These are phyloP conservation scores for Colletotrichum sp. DNA, from an alignment of 2,329 filamentous ascomycete genomes.

Conservation along the genomic window DNA sequence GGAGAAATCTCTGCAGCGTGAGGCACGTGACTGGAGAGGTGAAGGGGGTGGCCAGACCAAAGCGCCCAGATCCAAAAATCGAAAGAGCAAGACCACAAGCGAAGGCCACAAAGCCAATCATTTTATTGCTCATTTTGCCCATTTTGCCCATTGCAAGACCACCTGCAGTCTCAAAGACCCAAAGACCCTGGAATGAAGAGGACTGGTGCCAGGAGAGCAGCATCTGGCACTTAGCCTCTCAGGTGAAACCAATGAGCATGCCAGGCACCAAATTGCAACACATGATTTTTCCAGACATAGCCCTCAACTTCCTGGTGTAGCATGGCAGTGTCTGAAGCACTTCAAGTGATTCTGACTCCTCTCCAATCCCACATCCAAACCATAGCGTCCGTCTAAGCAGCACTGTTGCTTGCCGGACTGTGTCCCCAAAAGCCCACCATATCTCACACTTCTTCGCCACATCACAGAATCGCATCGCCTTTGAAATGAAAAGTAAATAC, in stretches of 20 bases:
- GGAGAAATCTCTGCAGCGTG: background rate
- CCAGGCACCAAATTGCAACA: background rate
- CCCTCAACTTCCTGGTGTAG: rapidly evolving
- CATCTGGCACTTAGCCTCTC: background rate
- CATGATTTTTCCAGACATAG: rapidly evolving
- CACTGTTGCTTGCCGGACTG: background rate
- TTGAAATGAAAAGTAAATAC: background rate
- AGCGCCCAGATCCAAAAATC: background rate
- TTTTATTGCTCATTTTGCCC: background rate
- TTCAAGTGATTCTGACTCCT: background rate
- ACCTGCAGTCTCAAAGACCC: background rate
- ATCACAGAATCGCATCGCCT: background rate
- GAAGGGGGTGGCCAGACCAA: background rate
- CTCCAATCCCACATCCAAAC: background rate
- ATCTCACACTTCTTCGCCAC: background rate
- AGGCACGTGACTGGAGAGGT: background rate
- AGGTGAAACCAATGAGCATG: background rate
- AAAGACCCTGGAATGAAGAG: background rate
- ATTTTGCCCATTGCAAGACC: background rate
- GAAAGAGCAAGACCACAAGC: background rate
- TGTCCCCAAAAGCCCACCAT: background rate
- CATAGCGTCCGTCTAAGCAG: rapidly evolving
- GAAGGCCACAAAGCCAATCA: background rate
- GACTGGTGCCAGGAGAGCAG: background rate
- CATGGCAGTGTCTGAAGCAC: rapidly evolving